Percentiles rank a stretch among this genome's conserved stretches.
Evolutionary conservation across 2,329 filamentous ascomycete species (phyloP).

Genomic region (Penicillium sp.): DNA sequence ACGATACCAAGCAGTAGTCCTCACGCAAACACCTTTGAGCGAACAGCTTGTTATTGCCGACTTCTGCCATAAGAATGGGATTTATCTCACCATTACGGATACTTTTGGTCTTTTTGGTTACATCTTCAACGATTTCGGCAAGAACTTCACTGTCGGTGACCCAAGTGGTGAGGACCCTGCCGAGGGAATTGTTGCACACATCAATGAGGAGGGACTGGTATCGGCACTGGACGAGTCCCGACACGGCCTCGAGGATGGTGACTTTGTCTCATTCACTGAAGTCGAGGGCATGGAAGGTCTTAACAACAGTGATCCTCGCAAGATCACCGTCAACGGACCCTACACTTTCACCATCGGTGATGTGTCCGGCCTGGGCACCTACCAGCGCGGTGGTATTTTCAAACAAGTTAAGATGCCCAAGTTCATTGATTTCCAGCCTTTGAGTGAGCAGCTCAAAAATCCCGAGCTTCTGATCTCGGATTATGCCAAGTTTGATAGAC

Average conservation of each 20-base stretch:
- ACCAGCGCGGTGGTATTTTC: conserved; percentile 85
- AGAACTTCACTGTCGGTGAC: conserved; percentile 88
- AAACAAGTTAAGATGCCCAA: conserved; percentile 99
- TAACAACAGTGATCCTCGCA: conserved; percentile 80
- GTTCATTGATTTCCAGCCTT: conserved; percentile 81
- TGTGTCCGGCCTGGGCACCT: conserved; percentile 81
- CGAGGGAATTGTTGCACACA: conserved; percentile 84
- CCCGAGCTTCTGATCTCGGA: conserved; percentile 91
- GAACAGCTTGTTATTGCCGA: conserved; percentile 83
- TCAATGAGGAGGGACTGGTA: conserved; percentile 86
- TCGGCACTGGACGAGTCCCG: conserved; percentile 92
- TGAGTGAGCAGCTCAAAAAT: conserved; percentile 75
- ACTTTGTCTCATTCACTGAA: conserved; percentile 93
- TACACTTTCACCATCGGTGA: conserved; percentile 98
- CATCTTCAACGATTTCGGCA: conserved; percentile 96
- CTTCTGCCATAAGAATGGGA: conserved; percentile 91
- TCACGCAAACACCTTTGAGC: conserved; percentile 79
- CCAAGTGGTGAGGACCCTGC: conserved; percentile 85
- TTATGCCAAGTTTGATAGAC: conserved; percentile 96
- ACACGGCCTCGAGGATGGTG: conserved; percentile 93
- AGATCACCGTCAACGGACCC: conserved; percentile 90
- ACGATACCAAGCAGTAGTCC: conserved; percentile 87
- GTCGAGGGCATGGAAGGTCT: conserved; percentile 87
- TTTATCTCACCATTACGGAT: conserved; percentile 84
- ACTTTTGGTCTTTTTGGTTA: conserved; percentile 93